Evolutionary conservation across 208 protist genomes (phyloP).

Genomic region (Leishmania major): DNA sequence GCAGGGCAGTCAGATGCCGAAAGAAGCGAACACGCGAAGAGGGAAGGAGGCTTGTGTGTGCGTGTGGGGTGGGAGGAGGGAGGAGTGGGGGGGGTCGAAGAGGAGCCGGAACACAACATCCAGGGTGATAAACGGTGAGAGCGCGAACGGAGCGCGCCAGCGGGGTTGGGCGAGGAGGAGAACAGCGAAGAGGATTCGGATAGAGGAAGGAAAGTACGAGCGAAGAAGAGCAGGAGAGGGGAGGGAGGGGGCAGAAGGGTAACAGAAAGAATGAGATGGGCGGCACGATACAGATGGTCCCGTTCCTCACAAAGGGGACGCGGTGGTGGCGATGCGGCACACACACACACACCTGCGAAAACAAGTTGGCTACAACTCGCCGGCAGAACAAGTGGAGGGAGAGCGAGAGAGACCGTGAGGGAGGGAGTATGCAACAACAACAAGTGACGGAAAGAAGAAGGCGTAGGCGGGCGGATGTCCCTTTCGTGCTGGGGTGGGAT

Average conservation of each 20-base stretch:
- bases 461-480: not conserved
- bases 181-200: not conserved
- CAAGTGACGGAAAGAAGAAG: constrained; percentile 1
- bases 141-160: too few relatives aligned
- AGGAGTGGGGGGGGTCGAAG: too few relatives aligned
- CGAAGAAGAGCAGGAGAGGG: not conserved
- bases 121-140: too few relatives aligned
- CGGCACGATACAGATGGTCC: not conserved
- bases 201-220: not conserved
- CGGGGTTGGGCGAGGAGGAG: not conserved
- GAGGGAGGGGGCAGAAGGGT: too few relatives aligned
- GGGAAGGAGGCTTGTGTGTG: not conserved
- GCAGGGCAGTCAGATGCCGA: too few relatives aligned
- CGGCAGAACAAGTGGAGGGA: not conserved
- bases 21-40: not conserved
- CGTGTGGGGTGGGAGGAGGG: too few relatives aligned
- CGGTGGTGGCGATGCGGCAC: not conserved
- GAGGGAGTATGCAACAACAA: not conserved
- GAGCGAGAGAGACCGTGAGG: not conserved
- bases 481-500: not conserved
- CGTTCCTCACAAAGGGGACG: not conserved
- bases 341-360: not conserved
- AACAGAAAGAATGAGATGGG: not conserved
- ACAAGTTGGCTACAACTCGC: not conserved
- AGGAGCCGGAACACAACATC: too few relatives aligned